A percentile compares a stretch with the other conserved stretches of the same genome.
Evolutionary conservation across 495 filamentous ascomycete species (phyloP).

Genomic region (Penicillium fimorum): DNA sequence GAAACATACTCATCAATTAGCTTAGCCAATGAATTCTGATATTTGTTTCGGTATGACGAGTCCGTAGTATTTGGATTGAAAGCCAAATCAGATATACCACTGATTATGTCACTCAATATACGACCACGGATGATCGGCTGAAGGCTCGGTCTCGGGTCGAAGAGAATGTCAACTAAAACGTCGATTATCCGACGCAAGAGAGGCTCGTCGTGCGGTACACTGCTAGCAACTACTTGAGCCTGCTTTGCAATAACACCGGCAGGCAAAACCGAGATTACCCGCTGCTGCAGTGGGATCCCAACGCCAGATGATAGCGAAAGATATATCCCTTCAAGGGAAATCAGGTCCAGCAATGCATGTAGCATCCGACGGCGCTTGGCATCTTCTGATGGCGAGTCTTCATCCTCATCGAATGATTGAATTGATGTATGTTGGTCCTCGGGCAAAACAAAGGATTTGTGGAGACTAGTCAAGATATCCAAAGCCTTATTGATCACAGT

Average conservation of each 20-base stretch:
- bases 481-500: constrained; percentile 40
- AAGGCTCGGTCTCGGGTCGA: constrained; percentile 37
- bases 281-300: constrained; percentile 53
- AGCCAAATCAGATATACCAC: constrained; percentile 39
- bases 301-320: constrained; percentile 53
- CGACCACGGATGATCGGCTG: constrained; percentile 43
- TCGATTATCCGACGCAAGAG: constrained; percentile 34
- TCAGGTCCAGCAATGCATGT: constrained; percentile 51
- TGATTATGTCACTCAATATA: constrained; percentile 47
- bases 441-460: constrained; percentile 37
- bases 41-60: constrained; percentile 18
- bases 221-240: constrained; percentile 12
- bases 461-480: constrained; percentile 36
- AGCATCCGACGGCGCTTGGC: constrained; percentile 47
- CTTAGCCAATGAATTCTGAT: constrained; percentile 30
- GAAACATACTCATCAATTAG: constrained; percentile 47
- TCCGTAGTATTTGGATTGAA: constrained; percentile 37
- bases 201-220: constrained; percentile 28
- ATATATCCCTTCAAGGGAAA: constrained; percentile 57
- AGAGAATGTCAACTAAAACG: constrained; percentile 30
- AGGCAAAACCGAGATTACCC: constrained; percentile 51
- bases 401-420: constrained; percentile 5
- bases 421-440: constrained; percentile 12
- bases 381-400: constrained; percentile 39
- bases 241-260: constrained; percentile 47